Evolutionary conservation across 1,284 basidiomycete genomes (phyloP), one percentile per base, ranked within the genome.

Genomic region (Ganoderma sinense): DNA sequence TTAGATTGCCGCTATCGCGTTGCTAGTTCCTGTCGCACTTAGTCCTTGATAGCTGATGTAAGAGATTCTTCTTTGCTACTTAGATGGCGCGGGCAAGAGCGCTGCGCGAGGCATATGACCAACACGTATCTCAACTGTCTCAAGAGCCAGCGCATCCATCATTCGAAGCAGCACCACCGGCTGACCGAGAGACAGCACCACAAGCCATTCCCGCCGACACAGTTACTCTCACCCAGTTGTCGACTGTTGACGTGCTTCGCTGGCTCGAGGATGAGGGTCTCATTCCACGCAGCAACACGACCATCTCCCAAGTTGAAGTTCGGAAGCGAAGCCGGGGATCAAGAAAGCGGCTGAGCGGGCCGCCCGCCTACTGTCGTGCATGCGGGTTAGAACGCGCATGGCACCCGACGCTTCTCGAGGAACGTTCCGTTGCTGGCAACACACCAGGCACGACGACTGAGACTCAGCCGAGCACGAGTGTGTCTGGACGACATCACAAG

Each of bases 41-140:
- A 4, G 48, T 6, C 8, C 33, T 31, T 36, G 51, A 45, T 40
- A 33, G n/a, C 45, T 74, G 65, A 66, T 51, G 20, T n/a, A 67
- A 59, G 56, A 20, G 62, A 39, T 26, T 33, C 62, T 31, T 33
- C 36, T 39, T 48, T 29, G 71, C 11, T 39, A n/a, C n/a, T n/a
- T n/a, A 93, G 92, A 91, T 90, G 89, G 85, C 82, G 43, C 87
- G 91, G 29, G 88, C 90, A 31, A 83, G 83, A 43, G 86, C 87
- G 39, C 73, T 89, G n/a, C 81, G 81, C 60, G 78, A 80, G 23
- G 87, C 87, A 13, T 92, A 91, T 73, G 76, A 78, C 8, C 77
- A 83, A 51, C 72, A 71, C 36, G 75, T 79, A 58, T 74, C 76
- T 1, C 68, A 77, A 16, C 36, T 33, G 23, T 39, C 29, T 13